A percentile compares a stretch with the other conserved stretches of the same genome.
These are phyloP conservation scores for Euclidium syriacum DNA, from an alignment of 345 rosid species.

Conservation along the genomic window DNA sequence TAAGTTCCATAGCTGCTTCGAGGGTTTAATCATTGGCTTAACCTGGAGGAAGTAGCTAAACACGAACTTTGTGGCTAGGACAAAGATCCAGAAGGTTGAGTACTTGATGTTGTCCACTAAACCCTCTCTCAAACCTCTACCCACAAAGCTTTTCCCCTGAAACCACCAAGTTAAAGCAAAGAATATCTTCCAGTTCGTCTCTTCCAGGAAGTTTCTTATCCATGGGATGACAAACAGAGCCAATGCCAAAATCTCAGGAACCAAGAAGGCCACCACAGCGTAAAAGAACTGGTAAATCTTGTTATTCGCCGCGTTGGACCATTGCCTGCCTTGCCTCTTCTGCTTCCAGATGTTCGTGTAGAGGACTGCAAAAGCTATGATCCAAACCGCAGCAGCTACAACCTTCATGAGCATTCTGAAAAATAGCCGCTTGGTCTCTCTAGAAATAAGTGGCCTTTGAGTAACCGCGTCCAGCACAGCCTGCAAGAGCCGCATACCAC, in stretches of 20 bases:
- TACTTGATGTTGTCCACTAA: slow-evolving; percentile 73
- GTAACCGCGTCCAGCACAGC: slow-evolving; percentile 65
- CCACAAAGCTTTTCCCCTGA: slow-evolving; percentile 69
- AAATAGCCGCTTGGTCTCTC: slow-evolving; percentile 66
- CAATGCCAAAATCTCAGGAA: slow-evolving; percentile 79
- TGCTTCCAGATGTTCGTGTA: slow-evolving; percentile 73
- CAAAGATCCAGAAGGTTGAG: slow-evolving; percentile 69
- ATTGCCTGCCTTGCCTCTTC: slow-evolving; percentile 46
- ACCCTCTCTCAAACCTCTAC: slow-evolving; percentile 87
- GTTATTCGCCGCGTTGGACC: slow-evolving; percentile 44
- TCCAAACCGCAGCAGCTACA: slow-evolving; percentile 66
- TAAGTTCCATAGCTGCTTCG: slow-evolving; percentile 45
- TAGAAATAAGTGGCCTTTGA: slow-evolving; percentile 63
- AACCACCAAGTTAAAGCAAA: slow-evolving; percentile 75
- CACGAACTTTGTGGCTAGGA: slow-evolving; percentile 68
- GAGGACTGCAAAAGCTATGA: slow-evolving; percentile 53
- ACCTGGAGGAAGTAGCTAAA: slow-evolving; percentile 89
- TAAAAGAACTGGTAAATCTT: slow-evolving; percentile 57
- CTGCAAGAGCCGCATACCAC: slow-evolving; percentile 75
- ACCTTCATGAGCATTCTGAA: slow-evolving; percentile 77
- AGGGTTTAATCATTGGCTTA: slow-evolving; percentile 75
- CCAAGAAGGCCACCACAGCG: slow-evolving; percentile 52
- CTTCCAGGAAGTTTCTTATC: slow-evolving; percentile 89
- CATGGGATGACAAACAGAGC: slow-evolving; percentile 77
- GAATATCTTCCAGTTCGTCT: slow-evolving; percentile 76